phyloP scores from a whole-genome alignment of 2,329 filamentous ascomycete genomes.

The Paecilomyces dactylethromorphus region DNA sequence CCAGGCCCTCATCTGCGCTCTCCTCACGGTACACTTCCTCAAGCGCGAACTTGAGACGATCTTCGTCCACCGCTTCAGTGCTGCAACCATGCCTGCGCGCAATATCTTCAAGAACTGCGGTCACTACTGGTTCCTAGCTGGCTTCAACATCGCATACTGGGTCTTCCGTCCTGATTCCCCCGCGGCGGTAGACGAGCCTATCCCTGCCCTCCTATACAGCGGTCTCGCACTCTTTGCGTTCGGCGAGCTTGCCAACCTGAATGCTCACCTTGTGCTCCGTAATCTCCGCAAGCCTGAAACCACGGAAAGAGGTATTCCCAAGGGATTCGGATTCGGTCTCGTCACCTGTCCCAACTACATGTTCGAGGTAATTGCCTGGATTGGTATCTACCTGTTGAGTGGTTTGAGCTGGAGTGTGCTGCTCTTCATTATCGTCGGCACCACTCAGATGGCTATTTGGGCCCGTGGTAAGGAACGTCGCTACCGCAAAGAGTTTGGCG shows the following conservation, averaged over 20 bases:
- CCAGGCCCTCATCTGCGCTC: conserved; percentile 66
- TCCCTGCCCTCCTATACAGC: conserved; percentile 53
- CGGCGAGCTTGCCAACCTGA: conserved; percentile 73
- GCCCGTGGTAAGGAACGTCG: conserved; percentile 85
- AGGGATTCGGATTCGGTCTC: conserved; percentile 72
- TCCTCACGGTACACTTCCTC: conserved; percentile 77
- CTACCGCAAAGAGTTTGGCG: conserved; percentile 84
- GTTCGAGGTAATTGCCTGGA: conserved; percentile 83
- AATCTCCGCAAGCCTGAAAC: conserved; percentile 70
- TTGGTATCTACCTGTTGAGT: conserved; percentile 71
- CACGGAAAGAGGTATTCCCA: conserved; percentile 81
- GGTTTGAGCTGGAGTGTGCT: conserved; percentile 67
- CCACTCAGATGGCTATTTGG: conserved; percentile 78
- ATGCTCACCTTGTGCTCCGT: conserved; percentile 72
- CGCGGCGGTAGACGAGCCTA: conserved; percentile 50
- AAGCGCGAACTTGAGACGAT: conserved; percentile 95
- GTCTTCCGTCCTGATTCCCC: conserved; percentile 71
- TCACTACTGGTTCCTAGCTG: conserved; percentile 88
- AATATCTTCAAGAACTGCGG: conserved; percentile 94
- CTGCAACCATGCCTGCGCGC: conserved; percentile 81
- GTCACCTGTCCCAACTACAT: conserved; percentile 98
- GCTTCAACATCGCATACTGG: conserved; percentile 74
- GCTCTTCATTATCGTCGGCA: conserved; percentile 68
- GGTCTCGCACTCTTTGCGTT: conserved; percentile 68
- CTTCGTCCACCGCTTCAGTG: conserved; percentile 91